Evolutionary conservation across 768 basidiomycete genomes (phyloP), one percentile per base, ranked within the genome.

Genomic region (Porphyrellus cyaneotinctus): DNA sequence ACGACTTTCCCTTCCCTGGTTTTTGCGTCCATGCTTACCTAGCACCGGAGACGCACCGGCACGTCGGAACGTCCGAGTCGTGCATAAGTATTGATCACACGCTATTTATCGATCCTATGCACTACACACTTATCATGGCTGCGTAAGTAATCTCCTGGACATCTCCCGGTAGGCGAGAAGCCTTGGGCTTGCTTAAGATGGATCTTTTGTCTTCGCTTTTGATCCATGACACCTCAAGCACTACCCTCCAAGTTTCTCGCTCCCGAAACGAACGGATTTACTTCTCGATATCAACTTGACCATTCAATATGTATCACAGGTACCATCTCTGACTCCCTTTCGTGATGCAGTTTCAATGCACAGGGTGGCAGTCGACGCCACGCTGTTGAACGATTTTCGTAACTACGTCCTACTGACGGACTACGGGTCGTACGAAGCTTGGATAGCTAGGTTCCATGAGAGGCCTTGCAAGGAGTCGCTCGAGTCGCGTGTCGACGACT

Each of bases 341-440:
- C 52, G 52, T 7, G 38, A 51, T 5, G 26, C 31, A 0, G 28
- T 57, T 4, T 24, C 48, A 4, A 9, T 4, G 4, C 53, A 52
- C n/a, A 48, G 59, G 4, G 32, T n/a, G 1, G 20, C 22, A 7
- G 30, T 22, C 22, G 18, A 50, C 13, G 37, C 26, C 6, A 47
- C 24, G 6, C 17, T 58, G 22, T 26, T 54, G 17, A 12, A 45
- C 10, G 51, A 51, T 31, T 60, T 61, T 38, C 41, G 51, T 5
- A 22, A 7, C 15, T 23, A 41, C 22, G 61, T 63, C 39, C 56
- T 58, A 7, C 14, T 54, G 17, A 51, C 51, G 7, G 49, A 52
- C 39, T 59, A 62, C 38, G 43, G 48, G 4, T n/a, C 51, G 2
- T 57, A 57, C 45, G 39, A 49, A 22, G 58, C 56, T 4, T 57